Evolutionary conservation across 108 stramenopile species (phyloP).

Genomic region (Fragilariopsis cylindrus): DNA sequence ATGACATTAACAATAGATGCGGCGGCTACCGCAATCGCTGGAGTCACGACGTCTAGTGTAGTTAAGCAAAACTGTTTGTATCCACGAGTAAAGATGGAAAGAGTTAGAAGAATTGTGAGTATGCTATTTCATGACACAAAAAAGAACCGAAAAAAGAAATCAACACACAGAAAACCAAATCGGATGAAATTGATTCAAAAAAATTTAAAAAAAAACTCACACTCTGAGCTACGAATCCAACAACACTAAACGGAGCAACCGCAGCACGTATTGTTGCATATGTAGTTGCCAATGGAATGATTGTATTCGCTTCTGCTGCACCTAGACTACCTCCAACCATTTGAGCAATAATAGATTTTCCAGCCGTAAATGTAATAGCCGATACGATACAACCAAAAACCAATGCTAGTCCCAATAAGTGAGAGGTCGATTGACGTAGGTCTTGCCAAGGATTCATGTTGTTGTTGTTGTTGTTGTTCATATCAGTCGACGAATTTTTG

Average conservation of each 20-base stretch:
- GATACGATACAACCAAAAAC: conserved; percentile 53
- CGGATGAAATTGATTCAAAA: neutral
- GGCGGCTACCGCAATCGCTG: conserved; percentile 69
- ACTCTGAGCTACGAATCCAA: conserved; percentile 72
- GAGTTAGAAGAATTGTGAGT: neutral
- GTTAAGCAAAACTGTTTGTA: conserved; percentile 60
- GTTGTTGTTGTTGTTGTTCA: neutral
- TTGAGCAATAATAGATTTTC: conserved; percentile 43
- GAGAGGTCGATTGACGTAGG: conserved; percentile 51
- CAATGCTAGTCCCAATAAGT: conserved; percentile 68
- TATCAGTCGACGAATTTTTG: neutral
- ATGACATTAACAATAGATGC: conserved; percentile 73
- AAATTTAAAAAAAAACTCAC: neutral
- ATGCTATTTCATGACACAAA: neutral
- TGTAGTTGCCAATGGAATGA: conserved; percentile 53
- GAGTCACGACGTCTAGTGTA: conserved; percentile 77
- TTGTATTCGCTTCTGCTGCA: conserved; percentile 24
- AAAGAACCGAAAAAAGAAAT: neutral
- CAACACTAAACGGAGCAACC: conserved; percentile 65
- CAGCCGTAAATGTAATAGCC: conserved; percentile 40
- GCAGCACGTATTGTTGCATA: conserved; percentile 73
- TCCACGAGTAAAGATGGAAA: neutral
- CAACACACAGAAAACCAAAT: neutral
- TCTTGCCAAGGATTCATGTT: conserved; percentile 19
- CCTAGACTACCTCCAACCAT: conserved; percentile 52